phyloP scores from a whole-genome alignment of 2,329 filamentous ascomycete genomes.

The Sarocladiaceae sp. region DNA sequence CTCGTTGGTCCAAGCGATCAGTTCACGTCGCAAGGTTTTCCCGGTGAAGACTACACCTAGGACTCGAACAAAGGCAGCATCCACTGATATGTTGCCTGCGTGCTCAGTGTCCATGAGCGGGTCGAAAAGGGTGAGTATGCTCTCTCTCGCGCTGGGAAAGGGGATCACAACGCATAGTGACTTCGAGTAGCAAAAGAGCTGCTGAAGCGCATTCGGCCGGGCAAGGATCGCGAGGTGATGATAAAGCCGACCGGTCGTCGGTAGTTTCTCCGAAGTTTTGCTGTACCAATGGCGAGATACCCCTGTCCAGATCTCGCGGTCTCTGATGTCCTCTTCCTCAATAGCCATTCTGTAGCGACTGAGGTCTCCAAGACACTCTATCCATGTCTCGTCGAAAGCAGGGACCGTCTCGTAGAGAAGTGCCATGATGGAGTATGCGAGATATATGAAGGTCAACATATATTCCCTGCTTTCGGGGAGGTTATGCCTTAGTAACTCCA shows the following conservation, averaged over 20 bases:
- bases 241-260: conserved; percentile 71
- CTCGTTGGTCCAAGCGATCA: conserved; percentile 35
- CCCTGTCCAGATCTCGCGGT: conserved; percentile 74
- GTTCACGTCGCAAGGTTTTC: conserved; percentile 34
- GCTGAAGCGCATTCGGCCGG: conserved; percentile 60
- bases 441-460: conserved; percentile 85
- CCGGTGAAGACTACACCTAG: conserved; percentile 60
- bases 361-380: conserved; percentile 85
- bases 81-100: conserved; percentile 33
- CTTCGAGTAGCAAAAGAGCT: conserved; percentile 67
- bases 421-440: conserved; percentile 86
- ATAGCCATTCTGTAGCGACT: conserved; percentile 84
- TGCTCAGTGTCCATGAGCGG: conserved; percentile 40
- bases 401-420: conserved; percentile 80
- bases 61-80: conserved; percentile 55
- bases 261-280: conserved; percentile 70
- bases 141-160: conserved; percentile 63
- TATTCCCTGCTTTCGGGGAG: conserved; percentile 75
- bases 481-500: conserved; percentile 68
- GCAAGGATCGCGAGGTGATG: conserved; percentile 82
- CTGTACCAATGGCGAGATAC: conserved; percentile 81
- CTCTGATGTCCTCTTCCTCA: conserved; percentile 70
- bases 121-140: conserved; percentile 63
- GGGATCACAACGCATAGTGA: conserved; percentile 61
- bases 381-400: conserved; percentile 81